These are phyloP conservation scores for Corylus avellana DNA, from an alignment of 306 rosid genomes.

Conservation along the genomic window DNA sequence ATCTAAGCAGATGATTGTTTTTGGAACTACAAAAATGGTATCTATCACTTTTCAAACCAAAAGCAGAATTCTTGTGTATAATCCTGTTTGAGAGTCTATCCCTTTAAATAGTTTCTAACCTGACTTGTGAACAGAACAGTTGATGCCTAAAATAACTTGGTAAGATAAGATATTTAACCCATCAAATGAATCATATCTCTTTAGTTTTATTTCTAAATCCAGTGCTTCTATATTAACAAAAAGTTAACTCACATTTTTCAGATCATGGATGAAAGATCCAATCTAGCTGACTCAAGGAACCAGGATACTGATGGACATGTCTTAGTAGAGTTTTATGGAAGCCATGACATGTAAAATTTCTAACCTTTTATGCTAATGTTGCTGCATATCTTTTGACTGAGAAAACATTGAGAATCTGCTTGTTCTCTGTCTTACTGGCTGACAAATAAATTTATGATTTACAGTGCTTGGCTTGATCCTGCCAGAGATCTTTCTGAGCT, in stretches of 20 bases:
- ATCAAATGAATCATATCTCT: background rate
- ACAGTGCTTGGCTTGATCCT: constrained; percentile 62
- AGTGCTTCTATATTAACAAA: constrained; percentile 18
- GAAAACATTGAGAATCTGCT: constrained; percentile 9
- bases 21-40: background rate
- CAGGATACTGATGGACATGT: constrained; percentile 42
- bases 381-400: constrained; percentile 9
- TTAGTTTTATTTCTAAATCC: constrained; percentile 13
- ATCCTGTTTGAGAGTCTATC: background rate
- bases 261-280: constrained; percentile 48
- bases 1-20: background rate
- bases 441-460: constrained; percentile 24
- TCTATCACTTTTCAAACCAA: background rate
- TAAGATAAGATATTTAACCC: background rate
- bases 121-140: background rate
- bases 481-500: constrained; percentile 43
- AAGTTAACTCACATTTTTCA: constrained; percentile 25
- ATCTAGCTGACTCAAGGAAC: constrained; percentile 28
- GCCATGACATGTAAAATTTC: constrained; percentile 13
- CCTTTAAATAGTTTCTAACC: background rate
- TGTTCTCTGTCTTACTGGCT: constrained; percentile 19
- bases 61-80: background rate
- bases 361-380: constrained; percentile 31
- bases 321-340: constrained; percentile 54
- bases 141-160: background rate